Base-by-base conservation (phyloP, 805 yeast genomes). In the Starmera caribaea region DNA sequence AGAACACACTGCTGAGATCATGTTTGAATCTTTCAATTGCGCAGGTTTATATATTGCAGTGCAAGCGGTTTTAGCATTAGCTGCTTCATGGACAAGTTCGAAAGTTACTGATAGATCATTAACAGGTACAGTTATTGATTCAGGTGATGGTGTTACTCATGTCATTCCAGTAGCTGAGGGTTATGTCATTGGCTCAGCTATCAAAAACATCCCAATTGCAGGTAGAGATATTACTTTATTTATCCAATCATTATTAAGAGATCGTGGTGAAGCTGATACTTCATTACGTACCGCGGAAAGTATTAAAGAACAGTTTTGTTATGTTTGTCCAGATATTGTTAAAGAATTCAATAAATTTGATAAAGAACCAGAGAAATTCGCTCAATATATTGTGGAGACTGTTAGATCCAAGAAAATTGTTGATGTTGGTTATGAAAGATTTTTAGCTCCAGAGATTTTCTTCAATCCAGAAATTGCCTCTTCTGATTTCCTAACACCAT, bases 101-200 rank as follows among this genome's bases (percentile, higher is more conserved):
- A 92, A 92, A 59, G 97, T 88, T 27, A 81, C 79, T 44, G 98
- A 90, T 57, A 79, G 97, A 62, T 87, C 97, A 2, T 71, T 92
- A 51, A 92, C 98, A 8, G 99, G 99, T 62, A 92, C 97, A 0
- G 99, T 92, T 49, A 90, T 92, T 53, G 98, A 92, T 59, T 81
- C 94, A 3, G 98, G 98, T 67, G 98, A 90, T 58, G 98, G 98
- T 71, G 98, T 92, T 4, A 92, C 98, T 11, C 99, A 92, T 61
- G 97, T 92, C 35, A 92, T 92, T 46, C 97, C 99, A 13, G 99
- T 92, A 30, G 97, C 98, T 24, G 98, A 92, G 66, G 99, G 99
- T 43, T 92, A 92, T 58, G 98, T 92, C 29, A 92, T 92, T 59
- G 98, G 97, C 6, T 81, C 95, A 12, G 95, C 97, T 28, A 92